Base-by-base conservation (phyloP, 805 yeast genomes). In the Starmerella stigmatis region DNA sequence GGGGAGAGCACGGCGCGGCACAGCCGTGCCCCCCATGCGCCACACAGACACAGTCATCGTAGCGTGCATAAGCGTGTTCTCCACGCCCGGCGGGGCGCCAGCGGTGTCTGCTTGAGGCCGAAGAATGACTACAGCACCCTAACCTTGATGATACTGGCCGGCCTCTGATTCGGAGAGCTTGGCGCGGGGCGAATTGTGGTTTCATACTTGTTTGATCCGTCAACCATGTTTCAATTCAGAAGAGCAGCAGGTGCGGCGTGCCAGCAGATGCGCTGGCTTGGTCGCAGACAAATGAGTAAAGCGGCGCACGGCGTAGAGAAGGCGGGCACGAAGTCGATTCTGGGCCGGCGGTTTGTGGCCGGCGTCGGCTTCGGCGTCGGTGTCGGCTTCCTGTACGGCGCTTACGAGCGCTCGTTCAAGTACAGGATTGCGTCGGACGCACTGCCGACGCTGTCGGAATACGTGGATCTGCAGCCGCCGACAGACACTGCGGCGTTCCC, bases 401-500 rank as follows among this genome's bases (percentile, higher is more conserved):
- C 43, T 10, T 42, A 30, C 16, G 10, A n/a, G 29, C 27, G 35
- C 17, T 10, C 11, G 15, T 20, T 16, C 25, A 35, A 36, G 20
- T 13, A 16, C 17, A 11, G 17, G 7, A 17, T 43, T 15, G 33
- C 36, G 8, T 3, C 15, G 4, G 49, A 46, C 5, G 27, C 49
- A 2, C 21, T 26, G 21, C 41, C 49, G 22, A 22, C 19, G 4
- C 3, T 32, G 5, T 12, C 36, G 2, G 27, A 21, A 1, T 16
- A 20, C 9, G 49, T 50, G 13, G 41, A 48, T 4, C 43, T 58
- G 23, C 64, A 62, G 46, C 64, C 65, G 5, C 60, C 62, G n/a
- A 61, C 66, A 8, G 56, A 56, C 16, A 56, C 58, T 6, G 57
- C 55, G 16, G 63, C 67, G 3, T 66, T 65, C 51, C 64, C 66